These are phyloP conservation scores for Setaria viridis DNA, from an alignment of 202 grass and related monocot species.

Conservation along the genomic window DNA sequence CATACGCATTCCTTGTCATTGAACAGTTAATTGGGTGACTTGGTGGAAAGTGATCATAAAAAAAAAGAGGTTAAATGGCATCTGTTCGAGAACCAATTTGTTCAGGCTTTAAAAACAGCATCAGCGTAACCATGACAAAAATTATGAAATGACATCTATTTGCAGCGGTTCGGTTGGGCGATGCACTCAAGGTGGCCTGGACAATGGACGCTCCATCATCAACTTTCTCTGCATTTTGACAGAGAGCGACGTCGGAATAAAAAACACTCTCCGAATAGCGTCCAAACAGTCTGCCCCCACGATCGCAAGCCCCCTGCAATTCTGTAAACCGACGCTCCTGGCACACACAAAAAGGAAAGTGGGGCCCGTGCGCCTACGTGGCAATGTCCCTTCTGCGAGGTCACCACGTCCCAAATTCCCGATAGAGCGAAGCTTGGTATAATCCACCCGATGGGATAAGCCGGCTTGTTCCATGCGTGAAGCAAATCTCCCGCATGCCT, in stretches of 20 bases:
- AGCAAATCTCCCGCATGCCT: slow-evolving; percentile 20
- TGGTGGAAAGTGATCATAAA: not conserved
- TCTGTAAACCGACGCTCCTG: not conserved
- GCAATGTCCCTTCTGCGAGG: not conserved
- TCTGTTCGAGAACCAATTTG: not conserved
- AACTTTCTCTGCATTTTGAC: not conserved
- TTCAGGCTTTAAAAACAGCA: not conserved
- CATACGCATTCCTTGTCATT: not conserved
- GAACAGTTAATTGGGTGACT: not conserved
- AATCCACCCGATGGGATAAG: slow-evolving; percentile 31
- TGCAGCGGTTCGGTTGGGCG: not conserved
- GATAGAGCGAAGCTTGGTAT: not conserved
- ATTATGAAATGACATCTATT: not conserved
- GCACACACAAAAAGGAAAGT: not conserved
- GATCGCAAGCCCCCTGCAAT: not conserved
- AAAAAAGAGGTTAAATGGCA: not conserved
- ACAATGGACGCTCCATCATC: not conserved
- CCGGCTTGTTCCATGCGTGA: slow-evolving; percentile 36
- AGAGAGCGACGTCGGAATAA: not conserved
- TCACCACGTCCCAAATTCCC: not conserved
- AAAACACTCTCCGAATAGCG: not conserved
- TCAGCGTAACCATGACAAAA: not conserved
- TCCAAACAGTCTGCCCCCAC: not conserved
- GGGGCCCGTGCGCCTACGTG: not conserved
- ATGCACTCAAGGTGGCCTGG: not conserved